phyloP scores from a whole-genome alignment of 78 protist species.

The Chrysochromulina tobinii region DNA sequence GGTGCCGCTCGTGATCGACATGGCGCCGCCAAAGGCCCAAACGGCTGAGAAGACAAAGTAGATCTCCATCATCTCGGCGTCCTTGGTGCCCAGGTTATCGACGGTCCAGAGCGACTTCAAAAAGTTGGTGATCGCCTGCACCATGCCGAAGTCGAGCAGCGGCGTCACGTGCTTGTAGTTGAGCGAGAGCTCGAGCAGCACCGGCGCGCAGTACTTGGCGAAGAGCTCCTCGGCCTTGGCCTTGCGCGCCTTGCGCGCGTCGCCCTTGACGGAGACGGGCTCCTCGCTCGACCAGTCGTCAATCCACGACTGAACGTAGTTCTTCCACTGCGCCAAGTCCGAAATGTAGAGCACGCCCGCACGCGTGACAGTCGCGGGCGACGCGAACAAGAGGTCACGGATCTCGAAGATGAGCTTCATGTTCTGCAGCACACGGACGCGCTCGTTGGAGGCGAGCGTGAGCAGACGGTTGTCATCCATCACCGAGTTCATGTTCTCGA shows the following conservation, averaged over 20 bases:
- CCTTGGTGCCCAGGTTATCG: slow-evolving; percentile 37
- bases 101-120: slow-evolving; percentile 26
- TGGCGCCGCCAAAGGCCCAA: slow-evolving; percentile 65
- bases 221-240: slow-evolving; percentile 37
- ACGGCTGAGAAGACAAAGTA: slow-evolving; percentile 58
- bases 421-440: slow-evolving; percentile 68
- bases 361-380: slow-evolving; percentile 84
- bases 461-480: slow-evolving; percentile 78
- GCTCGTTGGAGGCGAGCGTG: slow-evolving; percentile 81
- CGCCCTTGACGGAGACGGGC: background rate
- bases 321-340: slow-evolving; percentile 53
- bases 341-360: slow-evolving; percentile 76
- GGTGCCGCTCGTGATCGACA: slow-evolving; percentile 32
- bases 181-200: slow-evolving; percentile 26
- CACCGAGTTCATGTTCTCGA: slow-evolving; percentile 68
- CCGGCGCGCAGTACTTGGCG: slow-evolving; percentile 51
- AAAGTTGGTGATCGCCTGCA: slow-evolving; percentile 37
- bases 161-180: slow-evolving; percentile 47
- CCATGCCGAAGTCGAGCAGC: slow-evolving; percentile 52
- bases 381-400: slow-evolving; percentile 64
- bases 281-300: background rate
- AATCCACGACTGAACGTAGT: slow-evolving; percentile 60
- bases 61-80: slow-evolving; percentile 5
- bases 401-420: slow-evolving; percentile 81
- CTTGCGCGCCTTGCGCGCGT: background rate